Base-by-base conservation (phyloP, 768 basidiomycete genomes). In the Leccinum longicurvipes region DNA sequence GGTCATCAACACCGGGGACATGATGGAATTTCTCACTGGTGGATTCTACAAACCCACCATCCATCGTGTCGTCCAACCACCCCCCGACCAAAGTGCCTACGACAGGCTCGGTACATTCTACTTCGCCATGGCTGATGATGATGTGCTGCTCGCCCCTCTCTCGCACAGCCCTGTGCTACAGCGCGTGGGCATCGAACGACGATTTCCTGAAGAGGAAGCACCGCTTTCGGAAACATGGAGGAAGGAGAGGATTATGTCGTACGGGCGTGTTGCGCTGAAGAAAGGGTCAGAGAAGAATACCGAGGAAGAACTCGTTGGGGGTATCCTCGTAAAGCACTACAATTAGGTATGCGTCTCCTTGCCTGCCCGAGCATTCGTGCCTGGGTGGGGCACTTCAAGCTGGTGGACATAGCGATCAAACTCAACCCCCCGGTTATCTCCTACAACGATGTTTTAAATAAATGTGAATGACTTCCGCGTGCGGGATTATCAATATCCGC, bases 1-100 rank as follows among this genome's bases (percentile, higher is more conserved):
- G 84, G 76, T 82, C 12, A 73, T 86, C 49, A 85, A 85, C 53
- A 77, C 79, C 0, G 83, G 84, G 14, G 83, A 85, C 54, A 77
- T 77, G 12, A 68, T 86, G 60, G 78, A 82, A 47, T 81, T 83
- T 64, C 69, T 86, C 11, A 81, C 80, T 1, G 82, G 83, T 0
- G 82, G 82, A 1, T 84, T 72, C 61, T 84, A 84, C 65, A 76
- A 72, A 10, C 78, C 77, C 6, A 85, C 83, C 1, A 80, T 84
- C 52, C 83, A 86, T 62, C 80, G 84, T 24, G 83, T 85, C 31
- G 69, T 82, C 17, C 79, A 79, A 63, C 84, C 83, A 2, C 84
- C 82, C 1, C 56, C 57, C 0, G 82, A 83, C 57, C 84, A 86
- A 59, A 74, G 67, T 25, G 65, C 61, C 10, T 68, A 74, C 56